Evolutionary conservation across 2,329 filamentous ascomycete genomes (phyloP).

Genomic region (Albophoma yamanashiensis): DNA sequence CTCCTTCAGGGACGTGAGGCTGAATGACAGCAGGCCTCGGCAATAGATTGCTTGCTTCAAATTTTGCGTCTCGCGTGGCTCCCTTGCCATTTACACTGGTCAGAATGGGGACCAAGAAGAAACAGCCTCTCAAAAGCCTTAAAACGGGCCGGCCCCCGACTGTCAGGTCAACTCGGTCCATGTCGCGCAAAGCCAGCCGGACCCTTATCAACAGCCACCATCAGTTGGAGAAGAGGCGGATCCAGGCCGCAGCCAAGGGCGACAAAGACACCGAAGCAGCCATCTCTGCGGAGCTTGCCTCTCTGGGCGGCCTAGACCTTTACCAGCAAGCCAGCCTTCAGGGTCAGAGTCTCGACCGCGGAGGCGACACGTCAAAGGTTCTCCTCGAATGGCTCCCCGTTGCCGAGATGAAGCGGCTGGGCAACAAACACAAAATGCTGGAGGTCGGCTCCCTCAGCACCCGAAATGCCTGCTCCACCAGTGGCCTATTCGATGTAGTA

Average conservation of each 20-base stretch:
- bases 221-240: constrained; percentile 50
- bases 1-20: background rate
- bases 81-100: background rate
- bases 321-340: constrained; percentile 62
- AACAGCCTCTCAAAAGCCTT: constrained; percentile 31
- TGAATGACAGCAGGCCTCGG: background rate
- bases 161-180: constrained; percentile 39
- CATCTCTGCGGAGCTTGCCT: constrained; percentile 42
- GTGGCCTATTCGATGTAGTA: constrained; percentile 58
- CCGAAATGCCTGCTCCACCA: constrained; percentile 71
- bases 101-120: constrained; percentile 36
- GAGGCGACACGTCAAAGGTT: constrained; percentile 55
- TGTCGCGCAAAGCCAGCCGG: constrained; percentile 55
- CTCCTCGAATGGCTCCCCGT: constrained; percentile 51
- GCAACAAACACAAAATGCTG: constrained; percentile 50
- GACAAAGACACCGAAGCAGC: constrained; percentile 34
- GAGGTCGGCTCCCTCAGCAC: constrained; percentile 85
- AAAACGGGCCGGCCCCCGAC: constrained; percentile 45
- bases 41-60: background rate
- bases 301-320: constrained; percentile 48
- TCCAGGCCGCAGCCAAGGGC: constrained; percentile 42
- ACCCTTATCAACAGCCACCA: constrained; percentile 56
- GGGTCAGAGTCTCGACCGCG: constrained; percentile 53
- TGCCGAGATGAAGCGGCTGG: constrained; percentile 13
- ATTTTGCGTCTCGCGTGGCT: too few relatives aligned